Conservation (phyloP, 1,284 basidiomycete genomes). For the Porodaedalea pini region DNA sequence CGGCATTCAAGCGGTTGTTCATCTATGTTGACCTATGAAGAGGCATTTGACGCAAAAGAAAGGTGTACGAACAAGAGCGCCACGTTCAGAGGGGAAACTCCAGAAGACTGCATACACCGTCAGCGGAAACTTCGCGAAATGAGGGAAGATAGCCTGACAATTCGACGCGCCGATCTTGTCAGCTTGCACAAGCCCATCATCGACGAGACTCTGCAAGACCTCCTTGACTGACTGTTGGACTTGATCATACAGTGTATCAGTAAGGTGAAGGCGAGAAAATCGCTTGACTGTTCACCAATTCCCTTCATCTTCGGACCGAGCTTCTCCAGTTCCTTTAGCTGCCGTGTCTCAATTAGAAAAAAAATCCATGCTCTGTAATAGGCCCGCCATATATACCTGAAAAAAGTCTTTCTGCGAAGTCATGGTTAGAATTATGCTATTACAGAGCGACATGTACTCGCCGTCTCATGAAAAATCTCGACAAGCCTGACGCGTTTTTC, state of each 20-base stretch:
- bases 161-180: constrained; percentile 93
- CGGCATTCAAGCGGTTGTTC: constrained; percentile 55
- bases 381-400: constrained; percentile 50
- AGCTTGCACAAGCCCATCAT: constrained; percentile 75
- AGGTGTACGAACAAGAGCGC: constrained; percentile 55
- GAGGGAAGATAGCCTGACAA: constrained; percentile 47
- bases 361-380: no score
- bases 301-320: constrained; percentile 81
- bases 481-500: constrained; percentile 78
- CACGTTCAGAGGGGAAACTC: constrained; percentile 86
- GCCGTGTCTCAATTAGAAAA: not conserved
- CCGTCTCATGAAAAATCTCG: constrained; percentile 88
- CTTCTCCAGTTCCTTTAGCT: constrained; percentile 89
- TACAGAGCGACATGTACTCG: constrained; percentile 32
- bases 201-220: constrained; percentile 77
- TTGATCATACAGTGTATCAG: constrained; percentile 29
- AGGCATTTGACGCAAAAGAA: not conserved
- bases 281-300: constrained; percentile 51
- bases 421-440: not conserved
- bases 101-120: constrained; percentile 66
- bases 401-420: constrained; percentile 75
- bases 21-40: constrained; percentile 39
- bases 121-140: not conserved
- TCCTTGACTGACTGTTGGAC: constrained; percentile 88
- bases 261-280: not conserved